phyloP scores from a whole-genome alignment of 805 yeast genomes.

The Lipomyces japonicus region DNA sequence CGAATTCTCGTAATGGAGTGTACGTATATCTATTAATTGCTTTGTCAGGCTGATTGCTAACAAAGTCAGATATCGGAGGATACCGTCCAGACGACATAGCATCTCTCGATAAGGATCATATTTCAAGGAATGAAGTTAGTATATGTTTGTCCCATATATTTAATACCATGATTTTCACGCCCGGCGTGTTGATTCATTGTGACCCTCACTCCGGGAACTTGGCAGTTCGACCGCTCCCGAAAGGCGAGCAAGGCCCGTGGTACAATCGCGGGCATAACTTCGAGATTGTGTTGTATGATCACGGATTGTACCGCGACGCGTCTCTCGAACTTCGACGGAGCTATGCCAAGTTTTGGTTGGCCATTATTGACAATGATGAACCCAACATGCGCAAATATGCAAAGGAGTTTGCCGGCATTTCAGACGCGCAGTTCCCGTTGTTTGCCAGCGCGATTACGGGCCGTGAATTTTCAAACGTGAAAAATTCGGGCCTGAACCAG shows the following conservation, averaged over 20 bases:
- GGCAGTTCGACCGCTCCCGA: constrained; percentile 58
- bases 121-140: constrained; percentile 74
- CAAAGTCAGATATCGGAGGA: constrained; percentile 67
- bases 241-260: constrained; percentile 30
- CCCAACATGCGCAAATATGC: constrained; percentile 70
- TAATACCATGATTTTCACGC: constrained; percentile 92
- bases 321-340: constrained; percentile 71
- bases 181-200: constrained; percentile 88
- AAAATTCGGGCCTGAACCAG: constrained; percentile 49
- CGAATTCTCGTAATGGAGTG: constrained; percentile 71
- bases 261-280: constrained; percentile 59
- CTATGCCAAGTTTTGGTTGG: constrained; percentile 90
- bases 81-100: constrained; percentile 73
- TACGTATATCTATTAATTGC: background rate
- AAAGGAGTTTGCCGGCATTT: constrained; percentile 73
- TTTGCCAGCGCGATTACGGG: constrained; percentile 96
- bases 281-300: constrained; percentile 89
- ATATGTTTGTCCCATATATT: constrained; percentile 84
- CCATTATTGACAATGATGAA: constrained; percentile 68
- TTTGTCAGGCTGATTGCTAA: background rate
- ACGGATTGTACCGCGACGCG: constrained; percentile 86
- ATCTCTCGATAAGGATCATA: constrained; percentile 58
- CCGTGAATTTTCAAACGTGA: constrained; percentile 71
- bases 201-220: constrained; percentile 98
- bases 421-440: constrained; percentile 66